Evolutionary conservation across 1,139 yeast species (phyloP).

Genomic region (Suhomyces bokatorum): DNA sequence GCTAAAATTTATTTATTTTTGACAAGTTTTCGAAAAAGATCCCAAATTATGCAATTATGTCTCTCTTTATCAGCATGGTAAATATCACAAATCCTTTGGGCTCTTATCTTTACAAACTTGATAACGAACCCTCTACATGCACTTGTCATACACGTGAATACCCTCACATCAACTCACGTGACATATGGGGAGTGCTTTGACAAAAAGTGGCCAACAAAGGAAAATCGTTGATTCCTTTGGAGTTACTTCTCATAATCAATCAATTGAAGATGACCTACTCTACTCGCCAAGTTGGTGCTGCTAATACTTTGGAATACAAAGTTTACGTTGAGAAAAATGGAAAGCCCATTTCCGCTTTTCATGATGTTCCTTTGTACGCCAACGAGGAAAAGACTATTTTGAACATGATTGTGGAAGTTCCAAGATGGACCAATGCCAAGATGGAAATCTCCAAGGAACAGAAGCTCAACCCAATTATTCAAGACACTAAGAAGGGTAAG

Average conservation of each 20-base stretch:
- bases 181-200: not conserved
- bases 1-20: too few relatives aligned
- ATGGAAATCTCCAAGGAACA: conserved; percentile 80
- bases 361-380: conserved; percentile 82
- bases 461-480: conserved; percentile 83
- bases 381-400: conserved; percentile 62
- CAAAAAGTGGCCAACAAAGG: conserved; percentile 3
- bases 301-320: conserved; percentile 87
- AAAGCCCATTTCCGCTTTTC: conserved; percentile 72
- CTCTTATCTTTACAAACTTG: too few relatives aligned
- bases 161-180: conserved; percentile 10
- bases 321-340: conserved; percentile 66
- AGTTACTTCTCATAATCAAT: not conserved
- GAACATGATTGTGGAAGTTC: conserved; percentile 92
- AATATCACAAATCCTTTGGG: too few relatives aligned
- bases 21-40: too few relatives aligned
- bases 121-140: too few relatives aligned
- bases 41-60: too few relatives aligned
- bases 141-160: not conserved
- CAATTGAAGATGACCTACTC: conserved; percentile 56
- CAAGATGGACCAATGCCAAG: conserved; percentile 94
- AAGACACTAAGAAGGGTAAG: conserved; percentile 90
- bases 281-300: conserved; percentile 87
- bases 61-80: too few relatives aligned
- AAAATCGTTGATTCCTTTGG: not conserved